phyloP scores from a whole-genome alignment of 2,329 filamentous ascomycete genomes.

The Pleoardoris graminearum region DNA sequence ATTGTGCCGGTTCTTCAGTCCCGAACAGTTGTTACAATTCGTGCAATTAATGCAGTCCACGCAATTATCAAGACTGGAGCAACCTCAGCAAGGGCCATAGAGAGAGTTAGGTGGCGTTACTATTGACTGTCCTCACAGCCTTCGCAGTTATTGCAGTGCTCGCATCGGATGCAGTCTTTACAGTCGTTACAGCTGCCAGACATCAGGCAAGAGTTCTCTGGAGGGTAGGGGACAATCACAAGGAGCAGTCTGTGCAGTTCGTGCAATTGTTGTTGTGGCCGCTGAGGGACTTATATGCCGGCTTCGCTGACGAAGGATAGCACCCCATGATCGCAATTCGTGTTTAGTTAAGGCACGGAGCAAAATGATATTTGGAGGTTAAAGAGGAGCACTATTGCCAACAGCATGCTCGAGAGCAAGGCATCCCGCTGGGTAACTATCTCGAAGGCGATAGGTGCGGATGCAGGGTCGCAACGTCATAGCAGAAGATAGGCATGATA shows the following conservation, averaged over 20 bases:
- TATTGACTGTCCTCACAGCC: background rate
- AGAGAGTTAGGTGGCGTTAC: background rate
- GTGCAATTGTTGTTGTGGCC: constrained; percentile 1
- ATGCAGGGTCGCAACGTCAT: constrained; percentile 3
- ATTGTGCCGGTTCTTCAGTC: constrained; percentile 14
- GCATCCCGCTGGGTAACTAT: background rate
- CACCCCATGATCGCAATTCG: background rate
- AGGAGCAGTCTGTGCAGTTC: background rate
- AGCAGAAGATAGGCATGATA: background rate
- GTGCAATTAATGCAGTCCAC: constrained; percentile 5
- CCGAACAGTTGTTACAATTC: constrained; percentile 13
- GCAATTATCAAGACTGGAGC: background rate
- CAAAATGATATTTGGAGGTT: no score
- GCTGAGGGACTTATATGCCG: background rate
- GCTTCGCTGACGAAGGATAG: background rate
- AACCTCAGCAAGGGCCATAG: background rate
- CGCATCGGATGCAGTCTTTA: background rate
- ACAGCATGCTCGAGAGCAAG: background rate
- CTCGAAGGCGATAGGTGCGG: background rate
- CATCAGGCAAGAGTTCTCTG: background rate
- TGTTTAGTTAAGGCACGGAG: background rate
- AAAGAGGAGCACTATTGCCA: no score
- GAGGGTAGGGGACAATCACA: background rate
- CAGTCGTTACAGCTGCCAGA: background rate
- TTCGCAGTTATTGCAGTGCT: background rate